Evolutionary conservation across 176 grass and related monocot genomes (phyloP).

Genomic region (Carex kokanica): DNA sequence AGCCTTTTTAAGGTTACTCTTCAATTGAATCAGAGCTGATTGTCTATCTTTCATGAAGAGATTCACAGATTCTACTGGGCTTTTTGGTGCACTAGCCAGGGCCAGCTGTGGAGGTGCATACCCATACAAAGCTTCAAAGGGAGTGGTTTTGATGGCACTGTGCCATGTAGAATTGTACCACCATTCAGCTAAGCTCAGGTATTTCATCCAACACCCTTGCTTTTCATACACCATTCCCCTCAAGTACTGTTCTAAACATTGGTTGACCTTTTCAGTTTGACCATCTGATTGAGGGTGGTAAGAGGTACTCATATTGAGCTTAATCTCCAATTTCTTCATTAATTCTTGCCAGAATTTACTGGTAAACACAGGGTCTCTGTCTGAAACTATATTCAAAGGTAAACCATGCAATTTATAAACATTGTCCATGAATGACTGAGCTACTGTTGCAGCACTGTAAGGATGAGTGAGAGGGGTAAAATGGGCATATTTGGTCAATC

Average conservation of each 20-base stretch:
- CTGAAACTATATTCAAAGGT: neutral
- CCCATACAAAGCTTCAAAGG: neutral
- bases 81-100: no score
- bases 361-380: slow-evolving; percentile 6
- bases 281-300: neutral
- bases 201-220: neutral
- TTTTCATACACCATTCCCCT: neutral
- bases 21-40: no score
- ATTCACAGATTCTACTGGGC: no score
- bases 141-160: neutral
- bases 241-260: neutral
- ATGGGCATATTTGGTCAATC: neutral
- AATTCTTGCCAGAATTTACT: neutral
- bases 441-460: no score
- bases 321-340: neutral
- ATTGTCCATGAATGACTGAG: neutral
- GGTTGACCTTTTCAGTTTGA: neutral
- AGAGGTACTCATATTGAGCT: neutral
- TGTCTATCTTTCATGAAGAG: no score
- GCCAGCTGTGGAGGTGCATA: neutral
- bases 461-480: no score
- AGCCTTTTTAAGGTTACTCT: neutral
- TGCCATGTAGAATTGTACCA: neutral
- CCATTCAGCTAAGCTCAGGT: neutral
- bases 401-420: no score